A percentile compares a stretch with the other conserved stretches of the same genome.
Evolutionary conservation across 805 yeast species (phyloP).

Genomic region (Candida michaelii): DNA sequence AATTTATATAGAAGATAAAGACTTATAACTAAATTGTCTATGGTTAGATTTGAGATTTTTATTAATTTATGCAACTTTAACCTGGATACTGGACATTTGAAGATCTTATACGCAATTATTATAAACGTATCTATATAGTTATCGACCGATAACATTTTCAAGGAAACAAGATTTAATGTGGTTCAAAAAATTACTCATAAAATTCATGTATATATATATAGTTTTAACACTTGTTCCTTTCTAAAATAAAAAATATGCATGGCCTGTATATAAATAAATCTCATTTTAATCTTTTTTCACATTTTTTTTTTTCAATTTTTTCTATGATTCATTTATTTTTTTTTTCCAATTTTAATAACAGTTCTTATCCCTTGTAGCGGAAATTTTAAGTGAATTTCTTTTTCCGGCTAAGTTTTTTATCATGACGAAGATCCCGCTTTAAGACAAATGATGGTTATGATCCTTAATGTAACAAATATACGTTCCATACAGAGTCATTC

Average conservation of each 20-base stretch:
- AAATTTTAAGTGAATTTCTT: background rate
- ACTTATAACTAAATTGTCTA: constrained; percentile 14
- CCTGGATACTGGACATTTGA: constrained; percentile 1
- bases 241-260: background rate
- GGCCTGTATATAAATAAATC: background rate
- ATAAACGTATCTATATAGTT: constrained; percentile 7
- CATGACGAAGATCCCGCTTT: background rate
- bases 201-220: background rate
- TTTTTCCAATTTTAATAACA: background rate
- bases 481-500: no score
- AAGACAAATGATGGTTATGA: no score
- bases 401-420: background rate
- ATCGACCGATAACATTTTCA: constrained; percentile 5
- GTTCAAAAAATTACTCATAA: no score
- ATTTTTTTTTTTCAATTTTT: background rate
- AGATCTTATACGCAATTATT: constrained; percentile 3
- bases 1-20: constrained; percentile 13
- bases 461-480: no score
- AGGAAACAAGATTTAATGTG: background rate
- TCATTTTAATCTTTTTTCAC: background rate
- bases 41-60: constrained; percentile 11
- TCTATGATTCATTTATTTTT: background rate
- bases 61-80: constrained; percentile 11
- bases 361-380: background rate
- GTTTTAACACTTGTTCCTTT: background rate